Percentiles rank a stretch among this genome's conserved stretches.
Conservation (phyloP, 371 early-diverging fungal genomes). For the Mucor lusitanicus region DNA sequence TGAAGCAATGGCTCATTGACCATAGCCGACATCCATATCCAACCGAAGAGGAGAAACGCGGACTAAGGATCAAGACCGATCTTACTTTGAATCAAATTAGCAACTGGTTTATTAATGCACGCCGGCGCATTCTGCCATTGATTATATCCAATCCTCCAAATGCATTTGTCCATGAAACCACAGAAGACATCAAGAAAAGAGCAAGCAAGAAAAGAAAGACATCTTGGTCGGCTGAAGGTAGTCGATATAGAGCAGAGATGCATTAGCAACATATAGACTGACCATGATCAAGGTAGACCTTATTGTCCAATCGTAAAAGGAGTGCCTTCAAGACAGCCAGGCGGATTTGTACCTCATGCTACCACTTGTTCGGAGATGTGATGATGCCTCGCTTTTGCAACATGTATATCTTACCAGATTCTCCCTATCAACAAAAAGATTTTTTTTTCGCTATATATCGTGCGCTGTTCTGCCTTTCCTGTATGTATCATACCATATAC, state of each 20-base stretch:
- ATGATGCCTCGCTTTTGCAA: background rate
- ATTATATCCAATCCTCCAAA: constrained; percentile 14
- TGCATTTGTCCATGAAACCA: background rate
- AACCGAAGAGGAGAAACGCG: constrained; percentile 67
- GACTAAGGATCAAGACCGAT: constrained; percentile 55
- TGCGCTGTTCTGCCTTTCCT: background rate
- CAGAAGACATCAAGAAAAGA: background rate
- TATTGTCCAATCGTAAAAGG: background rate
- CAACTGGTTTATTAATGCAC: constrained; percentile 84
- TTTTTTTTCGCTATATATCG: background rate
- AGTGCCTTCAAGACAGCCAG: background rate
- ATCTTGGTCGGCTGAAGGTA: background rate
- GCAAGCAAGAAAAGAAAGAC: constrained; percentile 3
- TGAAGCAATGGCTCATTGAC: constrained; percentile 70
- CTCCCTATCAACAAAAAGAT: background rate
- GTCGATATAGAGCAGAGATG: background rate
- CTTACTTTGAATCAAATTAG: constrained; percentile 72
- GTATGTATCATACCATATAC: background rate
- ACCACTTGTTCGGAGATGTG: background rate
- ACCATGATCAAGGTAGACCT: background rate
- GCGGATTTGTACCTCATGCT: background rate
- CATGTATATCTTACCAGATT: background rate
- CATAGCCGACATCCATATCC: constrained; percentile 77
- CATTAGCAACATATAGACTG: background rate
- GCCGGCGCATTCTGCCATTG: constrained; percentile 58